These are phyloP conservation scores for Ophiosphaerella narmari DNA, from an alignment of 2,329 filamentous ascomycete species.

Conservation along the genomic window DNA sequence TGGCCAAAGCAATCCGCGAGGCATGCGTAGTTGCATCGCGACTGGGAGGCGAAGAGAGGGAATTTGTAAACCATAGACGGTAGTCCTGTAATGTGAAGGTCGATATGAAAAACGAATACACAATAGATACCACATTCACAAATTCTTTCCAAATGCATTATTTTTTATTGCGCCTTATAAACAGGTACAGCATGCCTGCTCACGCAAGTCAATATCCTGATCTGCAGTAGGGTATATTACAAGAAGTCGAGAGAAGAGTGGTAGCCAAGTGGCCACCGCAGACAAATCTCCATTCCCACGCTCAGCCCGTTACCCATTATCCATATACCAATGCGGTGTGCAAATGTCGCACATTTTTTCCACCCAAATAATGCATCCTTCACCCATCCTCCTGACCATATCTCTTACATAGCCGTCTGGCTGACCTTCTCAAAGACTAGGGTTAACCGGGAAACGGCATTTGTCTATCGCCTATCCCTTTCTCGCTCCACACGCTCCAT, in stretches of 20 bases:
- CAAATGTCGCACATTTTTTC: no score
- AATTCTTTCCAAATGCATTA: background rate
- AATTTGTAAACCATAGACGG: constrained; percentile 51
- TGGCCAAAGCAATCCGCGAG: constrained; percentile 71
- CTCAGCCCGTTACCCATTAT: background rate
- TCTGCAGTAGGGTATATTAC: constrained; percentile 19
- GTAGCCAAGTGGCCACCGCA: background rate
- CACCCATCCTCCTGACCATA: background rate
- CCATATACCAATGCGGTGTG: no score
- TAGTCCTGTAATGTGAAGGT: constrained; percentile 9
- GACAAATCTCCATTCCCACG: background rate
- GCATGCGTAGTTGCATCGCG: constrained; percentile 72
- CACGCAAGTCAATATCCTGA: background rate
- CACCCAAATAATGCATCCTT: background rate
- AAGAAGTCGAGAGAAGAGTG: constrained; percentile 13
- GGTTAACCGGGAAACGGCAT: no score
- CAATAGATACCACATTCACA: constrained; percentile 9
- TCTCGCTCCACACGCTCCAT: constrained; percentile 40
- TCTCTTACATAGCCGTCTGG: background rate
- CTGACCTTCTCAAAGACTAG: background rate
- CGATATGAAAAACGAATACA: background rate
- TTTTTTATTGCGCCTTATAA: constrained; percentile 4
- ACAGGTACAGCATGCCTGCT: constrained; percentile 2
- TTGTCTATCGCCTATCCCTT: constrained; percentile 25
- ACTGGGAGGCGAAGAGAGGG: constrained; percentile 60